A percentile compares a stretch with the other conserved stretches of the same genome.
Conservation (phyloP, 805 yeast species). For the Candida ortonii region DNA sequence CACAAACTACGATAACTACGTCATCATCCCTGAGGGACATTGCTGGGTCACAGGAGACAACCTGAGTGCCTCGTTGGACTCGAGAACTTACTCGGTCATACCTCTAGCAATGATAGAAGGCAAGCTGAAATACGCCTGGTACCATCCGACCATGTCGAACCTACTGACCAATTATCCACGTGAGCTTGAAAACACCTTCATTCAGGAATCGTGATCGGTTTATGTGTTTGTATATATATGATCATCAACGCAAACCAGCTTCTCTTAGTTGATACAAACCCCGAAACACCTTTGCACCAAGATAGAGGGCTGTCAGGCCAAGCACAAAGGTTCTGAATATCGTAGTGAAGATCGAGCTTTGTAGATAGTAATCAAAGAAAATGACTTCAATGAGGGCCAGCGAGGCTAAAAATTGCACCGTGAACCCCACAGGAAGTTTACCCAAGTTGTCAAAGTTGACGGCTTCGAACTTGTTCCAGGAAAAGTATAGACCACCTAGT, state of each 20-base stretch:
- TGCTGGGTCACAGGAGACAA: conserved; percentile 98
- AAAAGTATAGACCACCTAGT: conserved; percentile 36
- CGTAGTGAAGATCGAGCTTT: conserved; percentile 59
- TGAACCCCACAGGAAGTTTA: conserved; percentile 33
- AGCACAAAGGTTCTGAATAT: conserved; percentile 46
- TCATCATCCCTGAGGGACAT: conserved; percentile 88
- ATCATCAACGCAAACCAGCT: conserved; percentile 20
- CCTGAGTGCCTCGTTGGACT: conserved; percentile 79
- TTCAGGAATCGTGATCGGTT: conserved; percentile 29
- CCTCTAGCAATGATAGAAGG: conserved; percentile 90
- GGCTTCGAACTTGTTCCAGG: conserved; percentile 41
- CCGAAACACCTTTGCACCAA: conserved; percentile 68
- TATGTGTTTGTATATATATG: background rate
- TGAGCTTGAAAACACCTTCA: conserved; percentile 50
- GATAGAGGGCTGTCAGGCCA: conserved; percentile 51
- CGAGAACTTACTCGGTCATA: conserved; percentile 83
- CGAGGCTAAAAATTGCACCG: conserved; percentile 45
- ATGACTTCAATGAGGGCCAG: conserved; percentile 50
- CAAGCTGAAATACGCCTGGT: conserved; percentile 71
- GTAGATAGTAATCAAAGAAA: conserved; percentile 57
- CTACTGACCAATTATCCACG: conserved; percentile 46
- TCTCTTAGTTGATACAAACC: conserved; percentile 29
- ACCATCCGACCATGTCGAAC: conserved; percentile 35
- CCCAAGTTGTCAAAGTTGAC: conserved; percentile 35
- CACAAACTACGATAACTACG: conserved; percentile 45